Conservation (phyloP, 352 stramenopile species). For the Pythium brachiatum region DNA sequence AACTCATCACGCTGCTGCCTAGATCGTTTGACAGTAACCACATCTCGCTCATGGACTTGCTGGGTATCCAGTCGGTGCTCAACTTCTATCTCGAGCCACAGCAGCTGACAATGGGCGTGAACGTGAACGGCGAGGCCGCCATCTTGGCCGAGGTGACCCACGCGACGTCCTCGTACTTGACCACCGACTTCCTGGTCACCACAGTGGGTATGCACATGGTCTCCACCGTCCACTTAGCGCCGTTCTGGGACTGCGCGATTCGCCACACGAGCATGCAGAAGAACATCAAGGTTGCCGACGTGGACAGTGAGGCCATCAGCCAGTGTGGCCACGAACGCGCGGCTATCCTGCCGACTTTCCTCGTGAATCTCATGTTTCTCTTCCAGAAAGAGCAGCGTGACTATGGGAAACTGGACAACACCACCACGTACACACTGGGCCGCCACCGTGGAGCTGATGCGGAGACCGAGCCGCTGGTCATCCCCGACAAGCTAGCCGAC, state of each 20-base stretch:
- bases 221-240: constrained; percentile 33
- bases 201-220: constrained; percentile 34
- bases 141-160: constrained; percentile 43
- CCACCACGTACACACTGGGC: constrained; percentile 33
- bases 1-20: constrained; percentile 25
- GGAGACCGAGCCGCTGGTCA: constrained; percentile 7
- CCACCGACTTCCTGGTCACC: constrained; percentile 34
- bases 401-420: constrained; percentile 43
- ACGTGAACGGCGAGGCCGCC: constrained; percentile 36
- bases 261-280: constrained; percentile 40
- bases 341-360: constrained; percentile 26
- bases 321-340: constrained; percentile 25
- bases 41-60: constrained; percentile 30
- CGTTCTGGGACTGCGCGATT: constrained; percentile 48
- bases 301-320: constrained; percentile 25
- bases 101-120: constrained; percentile 35
- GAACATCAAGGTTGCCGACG: constrained; percentile 20
- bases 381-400: constrained; percentile 37
- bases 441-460: constrained; percentile 21
- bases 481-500: constrained; percentile 31
- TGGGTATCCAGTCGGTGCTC: constrained; percentile 26
- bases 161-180: constrained; percentile 28
- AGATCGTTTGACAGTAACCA: constrained; percentile 22
- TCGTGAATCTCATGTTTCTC: constrained; percentile 43
- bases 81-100: constrained; percentile 28